Percentiles rank a stretch among this genome's conserved stretches.
Conservation (phyloP, 441 rosid species). For the Pelargonium myrrhifolium region DNA sequence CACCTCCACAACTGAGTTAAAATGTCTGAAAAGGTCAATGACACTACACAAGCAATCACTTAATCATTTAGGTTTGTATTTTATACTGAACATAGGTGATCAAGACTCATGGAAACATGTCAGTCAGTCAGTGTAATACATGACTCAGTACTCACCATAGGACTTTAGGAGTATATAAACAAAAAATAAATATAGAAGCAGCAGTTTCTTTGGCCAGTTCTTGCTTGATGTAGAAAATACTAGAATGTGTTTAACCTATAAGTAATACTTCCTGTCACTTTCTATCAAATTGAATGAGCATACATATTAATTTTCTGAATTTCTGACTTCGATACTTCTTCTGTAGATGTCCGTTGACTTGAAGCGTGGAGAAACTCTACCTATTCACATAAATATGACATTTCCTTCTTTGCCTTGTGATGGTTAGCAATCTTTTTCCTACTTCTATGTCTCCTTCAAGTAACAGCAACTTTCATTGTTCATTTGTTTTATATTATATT, state of each 20-base stretch:
- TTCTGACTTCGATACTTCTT: conserved; percentile 11
- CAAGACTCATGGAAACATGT: not conserved
- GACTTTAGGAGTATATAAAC: too few species aligned
- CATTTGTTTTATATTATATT: not conserved
- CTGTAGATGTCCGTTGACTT: conserved; percentile 92
- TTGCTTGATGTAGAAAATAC: not conserved
- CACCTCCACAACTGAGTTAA: too few species aligned
- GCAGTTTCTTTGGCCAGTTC: not conserved
- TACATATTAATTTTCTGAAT: not conserved
- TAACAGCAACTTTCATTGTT: not conserved
- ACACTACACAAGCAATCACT: not conserved
- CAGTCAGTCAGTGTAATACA: too few species aligned
- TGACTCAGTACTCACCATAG: too few species aligned
- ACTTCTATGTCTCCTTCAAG: conserved; percentile 6
- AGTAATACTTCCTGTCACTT: not conserved
- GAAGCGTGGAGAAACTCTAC: conserved; percentile 98
- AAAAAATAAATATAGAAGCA: not conserved
- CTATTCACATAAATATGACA: conserved; percentile 89
- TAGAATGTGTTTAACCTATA: not conserved
- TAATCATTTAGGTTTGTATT: not conserved
- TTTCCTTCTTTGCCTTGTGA: conserved; percentile 97
- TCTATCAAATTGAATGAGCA: not conserved
- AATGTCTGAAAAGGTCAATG: too few species aligned
- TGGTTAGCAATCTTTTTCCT: conserved; percentile 42
- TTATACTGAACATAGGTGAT: conserved; percentile 1